Evolutionary conservation across 306 rosid genomes (phyloP).

Genomic region (Ziziphus jujuba): DNA sequence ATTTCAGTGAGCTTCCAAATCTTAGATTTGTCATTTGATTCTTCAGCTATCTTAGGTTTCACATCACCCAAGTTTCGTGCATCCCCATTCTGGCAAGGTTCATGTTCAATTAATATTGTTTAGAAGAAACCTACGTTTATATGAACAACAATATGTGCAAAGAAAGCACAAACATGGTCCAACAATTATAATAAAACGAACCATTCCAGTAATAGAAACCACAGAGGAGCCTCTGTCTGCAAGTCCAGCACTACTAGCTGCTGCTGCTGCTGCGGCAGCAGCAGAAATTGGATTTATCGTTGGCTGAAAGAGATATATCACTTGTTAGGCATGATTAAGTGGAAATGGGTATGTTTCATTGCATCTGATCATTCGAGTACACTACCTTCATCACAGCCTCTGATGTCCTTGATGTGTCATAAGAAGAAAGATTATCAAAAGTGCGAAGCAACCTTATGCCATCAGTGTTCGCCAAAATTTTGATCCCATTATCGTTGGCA

Average conservation of each 20-base stretch:
- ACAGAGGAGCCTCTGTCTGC: conserved; percentile 72
- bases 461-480: conserved; percentile 75
- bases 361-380: conserved; percentile 17
- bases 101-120: background rate
- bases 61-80: conserved; percentile 82
- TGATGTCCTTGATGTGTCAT: conserved; percentile 71
- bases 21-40: conserved; percentile 90
- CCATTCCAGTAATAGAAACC: conserved; percentile 80
- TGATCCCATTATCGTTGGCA: conserved; percentile 84
- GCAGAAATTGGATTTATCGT: conserved; percentile 77
- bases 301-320: conserved; percentile 52
- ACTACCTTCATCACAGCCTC: conserved; percentile 87
- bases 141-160: conserved; percentile 9
- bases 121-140: conserved; percentile 1
- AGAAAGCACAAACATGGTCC: background rate
- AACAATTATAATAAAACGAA: conserved; percentile 34
- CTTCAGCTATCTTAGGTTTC: conserved; percentile 92
- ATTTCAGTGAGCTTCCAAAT: conserved; percentile 93
- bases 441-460: conserved; percentile 63
- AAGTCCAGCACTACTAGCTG: conserved; percentile 67
- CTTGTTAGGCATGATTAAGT: conserved; percentile 18
- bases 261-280: conserved; percentile 47
- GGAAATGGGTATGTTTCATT: background rate
- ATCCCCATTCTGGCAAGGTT: conserved; percentile 76
- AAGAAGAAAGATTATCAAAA: conserved; percentile 70